Percentiles rank a stretch among this genome's conserved stretches.
Evolutionary conservation across 1,284 basidiomycete genomes (phyloP).

Genomic region (Microbotryum scabiosae): DNA sequence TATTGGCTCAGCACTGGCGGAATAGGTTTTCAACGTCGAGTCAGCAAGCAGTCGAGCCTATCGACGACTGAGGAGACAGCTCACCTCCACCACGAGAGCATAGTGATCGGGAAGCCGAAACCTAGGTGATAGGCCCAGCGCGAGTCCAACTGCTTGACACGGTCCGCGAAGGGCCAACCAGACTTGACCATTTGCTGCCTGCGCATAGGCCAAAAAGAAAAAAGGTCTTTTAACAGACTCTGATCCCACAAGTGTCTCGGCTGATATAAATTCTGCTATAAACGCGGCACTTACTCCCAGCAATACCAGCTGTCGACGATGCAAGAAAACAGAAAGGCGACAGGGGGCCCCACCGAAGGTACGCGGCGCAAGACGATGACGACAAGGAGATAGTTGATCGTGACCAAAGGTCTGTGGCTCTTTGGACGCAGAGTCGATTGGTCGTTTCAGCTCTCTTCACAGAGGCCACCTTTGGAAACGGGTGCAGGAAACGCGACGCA

Average conservation of each 20-base stretch:
- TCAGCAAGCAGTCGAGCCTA: neutral
- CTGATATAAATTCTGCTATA: neutral
- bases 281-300: slow-evolving; percentile 57
- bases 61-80: neutral
- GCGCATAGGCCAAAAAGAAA: neutral
- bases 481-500: neutral
- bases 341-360: slow-evolving; percentile 54
- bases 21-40: slow-evolving; percentile 40
- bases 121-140: slow-evolving; percentile 76
- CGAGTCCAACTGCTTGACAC: slow-evolving; percentile 68
- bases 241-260: too few relatives aligned
- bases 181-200: slow-evolving; percentile 71
- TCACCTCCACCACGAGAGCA: slow-evolving; percentile 25
- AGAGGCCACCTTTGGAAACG: neutral
- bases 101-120: slow-evolving; percentile 50
- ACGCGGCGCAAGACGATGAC: slow-evolving; percentile 56
- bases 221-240: too few relatives aligned
- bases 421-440: neutral
- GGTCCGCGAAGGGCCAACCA: slow-evolving; percentile 55
- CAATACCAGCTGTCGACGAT: slow-evolving; percentile 75
- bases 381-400: slow-evolving; percentile 61
- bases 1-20: slow-evolving; percentile 56
- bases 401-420: slow-evolving; percentile 63
- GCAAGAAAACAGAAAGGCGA: slow-evolving; percentile 63
- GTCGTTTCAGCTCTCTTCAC: neutral